Evolutionary conservation across 2,329 filamentous ascomycete species (phyloP).

Genomic region (Cryphonectria radicalis): DNA sequence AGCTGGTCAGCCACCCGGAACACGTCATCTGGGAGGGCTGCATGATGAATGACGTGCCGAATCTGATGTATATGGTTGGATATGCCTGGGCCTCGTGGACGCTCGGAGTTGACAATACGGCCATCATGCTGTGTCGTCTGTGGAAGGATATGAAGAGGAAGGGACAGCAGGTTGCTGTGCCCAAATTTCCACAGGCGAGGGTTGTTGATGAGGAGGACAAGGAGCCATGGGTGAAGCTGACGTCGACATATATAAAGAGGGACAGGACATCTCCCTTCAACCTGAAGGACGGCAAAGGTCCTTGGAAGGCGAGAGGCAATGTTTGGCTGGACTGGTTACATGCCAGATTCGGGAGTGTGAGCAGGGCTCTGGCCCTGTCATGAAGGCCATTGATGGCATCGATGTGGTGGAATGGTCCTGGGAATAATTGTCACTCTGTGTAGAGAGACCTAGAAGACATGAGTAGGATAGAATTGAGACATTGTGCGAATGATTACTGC

Average conservation of each 20-base stretch:
- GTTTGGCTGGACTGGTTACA: slow-evolving; percentile 21
- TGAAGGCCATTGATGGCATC: background rate
- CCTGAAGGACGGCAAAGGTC: slow-evolving; percentile 3
- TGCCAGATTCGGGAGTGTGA: slow-evolving; percentile 8
- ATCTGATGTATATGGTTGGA: slow-evolving; percentile 61
- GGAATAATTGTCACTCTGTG: background rate
- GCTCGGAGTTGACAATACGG: slow-evolving; percentile 56
- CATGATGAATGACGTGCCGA: slow-evolving; percentile 68
- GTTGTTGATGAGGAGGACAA: background rate
- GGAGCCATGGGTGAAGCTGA: background rate
- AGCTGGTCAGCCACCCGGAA: slow-evolving; percentile 7
- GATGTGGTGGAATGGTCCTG: background rate
- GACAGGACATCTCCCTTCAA: background rate
- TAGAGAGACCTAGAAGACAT: background rate
- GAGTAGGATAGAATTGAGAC: background rate
- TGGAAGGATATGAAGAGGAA: slow-evolving; percentile 14
- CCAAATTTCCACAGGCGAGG: background rate
- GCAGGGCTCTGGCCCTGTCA: background rate
- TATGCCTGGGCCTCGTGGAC: slow-evolving; percentile 68
- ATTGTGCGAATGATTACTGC: background rate
- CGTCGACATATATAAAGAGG: slow-evolving; percentile 17
- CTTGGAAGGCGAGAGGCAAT: slow-evolving; percentile 22
- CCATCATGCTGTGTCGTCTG: slow-evolving; percentile 18
- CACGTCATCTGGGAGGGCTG: slow-evolving; percentile 54
- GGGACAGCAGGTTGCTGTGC: slow-evolving; percentile 15